A percentile compares a stretch with the other conserved stretches of the same genome.
phyloP scores from a whole-genome alignment of 805 yeast genomes.

The Candida pseudoglaebosa region DNA sequence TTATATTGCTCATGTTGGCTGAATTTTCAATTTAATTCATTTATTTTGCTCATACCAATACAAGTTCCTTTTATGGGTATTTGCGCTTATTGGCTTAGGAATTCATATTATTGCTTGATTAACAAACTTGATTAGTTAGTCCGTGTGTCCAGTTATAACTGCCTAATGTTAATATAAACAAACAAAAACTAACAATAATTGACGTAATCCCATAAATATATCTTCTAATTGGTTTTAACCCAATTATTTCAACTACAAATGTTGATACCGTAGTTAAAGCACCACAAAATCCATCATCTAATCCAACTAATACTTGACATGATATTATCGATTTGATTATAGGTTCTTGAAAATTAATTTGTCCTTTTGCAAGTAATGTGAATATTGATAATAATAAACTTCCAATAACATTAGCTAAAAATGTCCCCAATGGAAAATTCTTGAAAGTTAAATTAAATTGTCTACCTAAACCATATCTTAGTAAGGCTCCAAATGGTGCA shows the following conservation, averaged over 20 bases:
- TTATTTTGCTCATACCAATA: too few species aligned
- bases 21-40: too few species aligned
- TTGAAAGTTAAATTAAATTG: slow-evolving; percentile 39
- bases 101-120: not conserved
- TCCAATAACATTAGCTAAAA: slow-evolving; percentile 46
- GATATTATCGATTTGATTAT: slow-evolving; percentile 29
- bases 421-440: slow-evolving; percentile 54
- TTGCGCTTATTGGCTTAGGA: too few species aligned
- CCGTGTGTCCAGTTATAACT: slow-evolving; percentile 68
- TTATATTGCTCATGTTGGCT: too few species aligned
- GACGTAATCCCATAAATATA: slow-evolving; percentile 51
- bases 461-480: slow-evolving; percentile 53
- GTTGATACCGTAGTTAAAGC: slow-evolving; percentile 73
- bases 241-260: slow-evolving; percentile 62
- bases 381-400: slow-evolving; percentile 42
- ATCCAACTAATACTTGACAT: slow-evolving; percentile 52
- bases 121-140: slow-evolving; percentile 22
- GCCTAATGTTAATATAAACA: slow-evolving; percentile 62
- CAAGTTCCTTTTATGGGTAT: too few species aligned
- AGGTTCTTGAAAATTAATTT: slow-evolving; percentile 13
- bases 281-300: slow-evolving; percentile 68
- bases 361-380: slow-evolving; percentile 44
- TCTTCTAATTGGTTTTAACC: slow-evolving; percentile 25
- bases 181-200: slow-evolving; percentile 42
- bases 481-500: slow-evolving; percentile 66